These are phyloP conservation scores for Mortierella sp. DNA, from an alignment of 371 early-diverging fungal genomes.

Conservation along the genomic window DNA sequence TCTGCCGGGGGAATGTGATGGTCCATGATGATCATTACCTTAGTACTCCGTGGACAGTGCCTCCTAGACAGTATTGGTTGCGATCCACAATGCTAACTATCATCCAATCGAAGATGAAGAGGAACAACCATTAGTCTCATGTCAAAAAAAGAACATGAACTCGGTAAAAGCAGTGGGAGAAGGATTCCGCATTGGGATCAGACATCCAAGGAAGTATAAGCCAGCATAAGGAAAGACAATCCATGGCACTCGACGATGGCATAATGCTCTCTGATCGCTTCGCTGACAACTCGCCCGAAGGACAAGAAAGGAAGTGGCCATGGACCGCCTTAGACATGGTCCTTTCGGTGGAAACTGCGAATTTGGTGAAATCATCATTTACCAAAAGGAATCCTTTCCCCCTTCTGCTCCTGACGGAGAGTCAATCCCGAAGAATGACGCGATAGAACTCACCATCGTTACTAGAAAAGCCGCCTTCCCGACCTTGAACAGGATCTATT, in stretches of 20 bases:
- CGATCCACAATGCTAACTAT: too few species aligned
- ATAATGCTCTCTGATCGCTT: conserved; percentile 57
- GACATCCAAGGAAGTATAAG: conserved; percentile 57
- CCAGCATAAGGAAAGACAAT: conserved; percentile 50
- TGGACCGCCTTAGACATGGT: conserved; percentile 52
- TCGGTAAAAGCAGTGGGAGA: background rate
- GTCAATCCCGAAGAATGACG: too few species aligned
- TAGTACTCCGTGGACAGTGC: background rate
- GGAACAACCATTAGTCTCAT: too few species aligned
- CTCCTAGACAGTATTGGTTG: too few species aligned
- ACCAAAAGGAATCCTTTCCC: background rate
- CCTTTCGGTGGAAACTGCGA: conserved; percentile 60
- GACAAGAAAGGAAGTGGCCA: conserved; percentile 33
- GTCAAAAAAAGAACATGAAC: too few species aligned
- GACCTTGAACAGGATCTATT: too few species aligned
- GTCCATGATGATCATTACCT: conserved; percentile 6
- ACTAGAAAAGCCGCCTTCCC: too few species aligned
- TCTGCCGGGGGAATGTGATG: background rate
- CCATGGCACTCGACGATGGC: conserved; percentile 55
- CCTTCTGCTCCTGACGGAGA: background rate
- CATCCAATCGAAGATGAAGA: too few species aligned
- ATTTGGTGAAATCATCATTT: conserved; percentile 50
- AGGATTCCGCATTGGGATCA: conserved; percentile 18
- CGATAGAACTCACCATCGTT: background rate
- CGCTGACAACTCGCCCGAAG: conserved; percentile 17